Percentiles rank a stretch among this genome's conserved stretches.
phyloP scores from a whole-genome alignment of 2,329 filamentous ascomycete genomes.

The Apiospora hydei region DNA sequence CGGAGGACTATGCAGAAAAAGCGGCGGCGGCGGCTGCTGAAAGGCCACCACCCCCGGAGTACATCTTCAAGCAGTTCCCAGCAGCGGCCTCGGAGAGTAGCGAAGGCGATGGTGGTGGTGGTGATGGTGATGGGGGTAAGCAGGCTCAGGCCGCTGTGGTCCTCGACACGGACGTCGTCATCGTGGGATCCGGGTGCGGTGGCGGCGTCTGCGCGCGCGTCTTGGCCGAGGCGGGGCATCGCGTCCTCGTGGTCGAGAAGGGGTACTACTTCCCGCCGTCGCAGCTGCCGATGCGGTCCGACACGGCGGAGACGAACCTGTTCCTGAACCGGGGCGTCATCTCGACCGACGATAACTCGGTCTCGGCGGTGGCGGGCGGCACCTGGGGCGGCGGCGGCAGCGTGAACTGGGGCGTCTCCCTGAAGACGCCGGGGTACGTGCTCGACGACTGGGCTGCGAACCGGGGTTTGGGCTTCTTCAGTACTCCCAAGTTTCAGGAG shows the following conservation, averaged over 20 bases:
- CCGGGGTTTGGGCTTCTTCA: slow-evolving; percentile 68
- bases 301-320: slow-evolving; percentile 59
- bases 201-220: slow-evolving; percentile 74
- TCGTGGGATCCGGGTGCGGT: slow-evolving; percentile 76
- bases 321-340: slow-evolving; percentile 64
- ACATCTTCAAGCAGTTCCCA: slow-evolving; percentile 55
- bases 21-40: not conserved
- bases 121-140: not conserved
- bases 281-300: slow-evolving; percentile 70
- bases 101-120: too few species aligned
- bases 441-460: slow-evolving; percentile 70
- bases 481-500: slow-evolving; percentile 67
- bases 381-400: slow-evolving; percentile 78
- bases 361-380: slow-evolving; percentile 65
- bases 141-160: slow-evolving; percentile 49
- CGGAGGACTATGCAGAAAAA: slow-evolving; percentile 38
- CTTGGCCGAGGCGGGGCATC: slow-evolving; percentile 57
- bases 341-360: slow-evolving; percentile 55
- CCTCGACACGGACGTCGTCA: slow-evolving; percentile 71
- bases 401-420: slow-evolving; percentile 68
- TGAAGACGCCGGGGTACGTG: slow-evolving; percentile 67
- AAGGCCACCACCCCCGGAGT: slow-evolving; percentile 49
- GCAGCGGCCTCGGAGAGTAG: too few species aligned
- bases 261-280: slow-evolving; percentile 69
- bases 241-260: slow-evolving; percentile 74